Percentiles rank a stretch among this genome's conserved stretches.
Conservation (phyloP, 306 rosid genomes). For the Urtica urens region DNA sequence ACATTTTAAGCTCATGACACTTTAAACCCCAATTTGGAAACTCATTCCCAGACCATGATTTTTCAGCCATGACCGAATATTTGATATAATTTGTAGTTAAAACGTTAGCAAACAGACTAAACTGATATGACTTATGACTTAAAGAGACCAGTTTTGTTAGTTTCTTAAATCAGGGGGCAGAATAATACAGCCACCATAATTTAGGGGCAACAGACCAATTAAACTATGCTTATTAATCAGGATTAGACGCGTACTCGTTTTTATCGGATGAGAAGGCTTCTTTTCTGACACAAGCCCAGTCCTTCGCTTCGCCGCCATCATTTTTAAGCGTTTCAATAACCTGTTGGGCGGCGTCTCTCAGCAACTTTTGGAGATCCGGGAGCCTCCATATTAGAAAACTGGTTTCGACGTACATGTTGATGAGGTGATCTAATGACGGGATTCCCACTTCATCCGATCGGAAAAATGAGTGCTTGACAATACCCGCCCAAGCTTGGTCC, state of each 20-base stretch:
- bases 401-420: conserved; percentile 72
- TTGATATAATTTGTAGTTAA: no score
- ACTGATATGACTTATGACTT: no score
- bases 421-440: conserved; percentile 76
- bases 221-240: no score
- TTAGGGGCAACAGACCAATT: no score
- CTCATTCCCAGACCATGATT: no score
- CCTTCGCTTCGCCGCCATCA: conserved; percentile 45
- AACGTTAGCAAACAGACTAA: no score
- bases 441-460: conserved; percentile 51
- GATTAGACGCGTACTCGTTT: conserved; percentile 65
- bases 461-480: conserved; percentile 52
- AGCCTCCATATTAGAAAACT: conserved; percentile 87
- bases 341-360: conserved; percentile 53
- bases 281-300: conserved; percentile 87
- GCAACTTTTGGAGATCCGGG: conserved; percentile 71
- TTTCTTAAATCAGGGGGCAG: no score
- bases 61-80: no score
- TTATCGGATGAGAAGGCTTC: conserved; percentile 85
- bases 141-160: no score
- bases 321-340: conserved; percentile 51
- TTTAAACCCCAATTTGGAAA: no score
- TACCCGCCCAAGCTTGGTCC: conserved; percentile 61
- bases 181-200: no score
- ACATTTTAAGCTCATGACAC: no score